Percentiles rank a stretch among this genome's conserved stretches.
phyloP scores from a whole-genome alignment of 140 eudicot species.

The Erigeron philadelphicus region DNA sequence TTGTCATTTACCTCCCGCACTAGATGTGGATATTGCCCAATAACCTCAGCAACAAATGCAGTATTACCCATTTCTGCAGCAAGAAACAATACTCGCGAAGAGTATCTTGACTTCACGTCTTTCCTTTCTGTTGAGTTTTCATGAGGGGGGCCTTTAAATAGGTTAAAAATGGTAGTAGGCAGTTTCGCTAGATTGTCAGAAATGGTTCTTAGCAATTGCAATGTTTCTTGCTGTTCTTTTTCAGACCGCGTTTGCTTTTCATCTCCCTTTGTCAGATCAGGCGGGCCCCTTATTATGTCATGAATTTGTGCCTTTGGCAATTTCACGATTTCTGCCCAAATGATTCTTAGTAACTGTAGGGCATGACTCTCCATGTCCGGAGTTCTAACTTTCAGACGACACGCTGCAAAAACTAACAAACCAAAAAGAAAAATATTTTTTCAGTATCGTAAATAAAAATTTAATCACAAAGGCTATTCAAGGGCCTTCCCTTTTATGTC shows the following conservation, averaged over 20 bases:
- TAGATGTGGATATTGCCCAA: constrained; percentile 34
- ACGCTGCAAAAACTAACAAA: constrained; percentile 1
- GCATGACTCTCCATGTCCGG: constrained; percentile 7
- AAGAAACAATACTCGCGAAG: constrained; percentile 27
- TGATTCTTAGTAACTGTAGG: constrained; percentile 1
- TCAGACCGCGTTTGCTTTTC: background rate
- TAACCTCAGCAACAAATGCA: constrained; percentile 30
- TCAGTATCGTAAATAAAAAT: no score
- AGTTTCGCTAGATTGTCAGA: background rate
- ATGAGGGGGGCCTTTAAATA: background rate
- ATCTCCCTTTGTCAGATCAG: background rate
- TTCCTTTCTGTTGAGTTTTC: background rate
- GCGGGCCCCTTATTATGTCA: constrained; percentile 2
- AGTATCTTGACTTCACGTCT: background rate
- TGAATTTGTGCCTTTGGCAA: background rate
- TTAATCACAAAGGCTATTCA: no score
- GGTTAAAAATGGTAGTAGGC: background rate
- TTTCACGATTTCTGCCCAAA: constrained; percentile 2
- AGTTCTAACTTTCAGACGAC: background rate
- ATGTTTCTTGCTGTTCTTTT: background rate
- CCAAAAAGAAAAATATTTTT: background rate
- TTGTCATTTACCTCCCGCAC: constrained; percentile 4
- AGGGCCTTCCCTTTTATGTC: no score
- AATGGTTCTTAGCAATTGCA: constrained; percentile 5
- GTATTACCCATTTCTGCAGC: constrained; percentile 43